Evolutionary conservation across 1,139 yeast genomes (phyloP).

Genomic region (Yamadazyma songkhlaensis): DNA sequence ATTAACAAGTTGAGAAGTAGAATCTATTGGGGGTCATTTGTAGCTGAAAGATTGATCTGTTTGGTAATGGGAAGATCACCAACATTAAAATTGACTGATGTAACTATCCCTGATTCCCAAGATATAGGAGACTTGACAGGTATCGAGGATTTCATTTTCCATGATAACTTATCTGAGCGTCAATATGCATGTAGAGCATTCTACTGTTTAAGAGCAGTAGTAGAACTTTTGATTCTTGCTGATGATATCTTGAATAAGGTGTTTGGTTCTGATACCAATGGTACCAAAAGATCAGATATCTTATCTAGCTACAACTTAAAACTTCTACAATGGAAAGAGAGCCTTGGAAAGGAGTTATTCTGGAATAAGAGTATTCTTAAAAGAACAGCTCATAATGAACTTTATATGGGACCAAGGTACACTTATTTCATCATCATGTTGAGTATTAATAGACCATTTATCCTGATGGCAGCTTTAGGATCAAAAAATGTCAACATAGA

Average conservation of each 20-base stretch:
- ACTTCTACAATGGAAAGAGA: conserved; percentile 9
- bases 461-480: conserved; percentile 11
- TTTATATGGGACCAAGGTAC: conserved; percentile 13
- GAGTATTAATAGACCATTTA: conserved; percentile 13
- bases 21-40: conserved; percentile 15
- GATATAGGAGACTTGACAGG: conserved; percentile 14
- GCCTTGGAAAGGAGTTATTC: conserved; percentile 6
- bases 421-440: conserved; percentile 12
- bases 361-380: conserved; percentile 11
- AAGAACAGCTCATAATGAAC: conserved; percentile 12
- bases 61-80: conserved; percentile 13
- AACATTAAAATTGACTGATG: conserved; percentile 12
- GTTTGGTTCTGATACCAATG: conserved; percentile 8
- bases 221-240: conserved; percentile 8
- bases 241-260: conserved; percentile 12
- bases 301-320: conserved; percentile 9
- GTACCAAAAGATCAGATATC: conserved; percentile 6
- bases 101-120: conserved; percentile 13
- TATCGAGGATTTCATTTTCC: conserved; percentile 13
- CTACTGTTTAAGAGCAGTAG: conserved; percentile 11
- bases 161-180: conserved; percentile 10
- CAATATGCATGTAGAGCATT: conserved; percentile 12
- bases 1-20: conserved; percentile 11
- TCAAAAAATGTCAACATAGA: conserved; percentile 8
- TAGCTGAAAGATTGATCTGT: conserved; percentile 13